phyloP scores from a whole-genome alignment of 2,329 filamentous ascomycete genomes.

The Microcyclospora pomicola region DNA sequence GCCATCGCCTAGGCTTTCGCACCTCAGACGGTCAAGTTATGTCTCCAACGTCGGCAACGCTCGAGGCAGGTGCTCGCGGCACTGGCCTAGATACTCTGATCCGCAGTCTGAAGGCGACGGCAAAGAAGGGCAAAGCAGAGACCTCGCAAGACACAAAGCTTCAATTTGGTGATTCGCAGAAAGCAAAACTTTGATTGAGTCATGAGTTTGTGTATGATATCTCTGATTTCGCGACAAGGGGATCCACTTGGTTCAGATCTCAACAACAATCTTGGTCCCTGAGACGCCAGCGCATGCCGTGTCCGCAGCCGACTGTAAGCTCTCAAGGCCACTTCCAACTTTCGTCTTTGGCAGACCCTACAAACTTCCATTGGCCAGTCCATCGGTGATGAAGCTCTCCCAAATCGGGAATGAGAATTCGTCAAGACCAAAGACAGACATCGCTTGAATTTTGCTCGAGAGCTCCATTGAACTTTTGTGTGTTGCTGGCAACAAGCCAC shows the following conservation, averaged over 20 bases:
- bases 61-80: neutral
- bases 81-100: neutral
- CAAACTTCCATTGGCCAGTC: slow-evolving; percentile 15
- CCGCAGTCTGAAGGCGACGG: neutral
- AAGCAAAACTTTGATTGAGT: too few relatives aligned
- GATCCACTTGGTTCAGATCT: neutral
- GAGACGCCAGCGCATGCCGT: slow-evolving; percentile 7
- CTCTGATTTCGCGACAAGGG: too few relatives aligned
- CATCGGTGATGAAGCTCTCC: slow-evolving; percentile 7
- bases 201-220: too few relatives aligned
- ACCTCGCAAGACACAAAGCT: too few relatives aligned
- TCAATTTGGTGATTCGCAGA: too few relatives aligned
- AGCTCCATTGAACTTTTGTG: slow-evolving; percentile 3
- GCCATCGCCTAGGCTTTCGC: neutral
- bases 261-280: slow-evolving; percentile 13
- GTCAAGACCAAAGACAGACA: slow-evolving; percentile 4
- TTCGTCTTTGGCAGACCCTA: slow-evolving; percentile 15
- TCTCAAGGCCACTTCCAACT: slow-evolving; percentile 13
- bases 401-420: slow-evolving; percentile 4
- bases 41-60: neutral
- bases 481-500: slow-evolving; percentile 3
- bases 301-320: slow-evolving; percentile 10
- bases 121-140: too few relatives aligned
- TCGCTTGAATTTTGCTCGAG: slow-evolving; percentile 6
- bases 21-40: neutral